Evolutionary conservation across 805 yeast species (phyloP), one percentile per base, ranked within the genome.

Genomic region (Wilhelminamyces savonicus): DNA sequence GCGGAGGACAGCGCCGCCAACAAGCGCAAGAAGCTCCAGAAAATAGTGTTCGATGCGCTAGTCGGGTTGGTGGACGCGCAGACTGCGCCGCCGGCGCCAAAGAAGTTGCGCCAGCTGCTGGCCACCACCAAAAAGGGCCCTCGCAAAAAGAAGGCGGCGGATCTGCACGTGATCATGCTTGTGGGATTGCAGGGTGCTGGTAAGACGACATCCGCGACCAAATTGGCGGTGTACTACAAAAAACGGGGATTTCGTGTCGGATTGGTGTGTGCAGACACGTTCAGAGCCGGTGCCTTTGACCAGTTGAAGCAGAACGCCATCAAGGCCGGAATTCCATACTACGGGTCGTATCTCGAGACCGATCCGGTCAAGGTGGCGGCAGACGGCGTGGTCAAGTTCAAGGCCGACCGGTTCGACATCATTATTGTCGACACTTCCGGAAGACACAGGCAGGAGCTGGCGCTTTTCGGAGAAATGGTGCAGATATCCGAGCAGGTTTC

Each of bases 111-210:
- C 38, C 40, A 46, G 29, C 53, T 46, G 37, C 40, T 28, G 9
- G 44, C 37, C 32, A 40, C 46, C 11, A 37, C 48, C 4, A 43
- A 38, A 29, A 36, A 36, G 13, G 38, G 27, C 13, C 6, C 6
- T 6, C 6, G 8, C 19, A 7, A 7, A 8, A 38, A 36, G 26
- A 25, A 27, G 5, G 32, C 35, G 3, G 29, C 32, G 5, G 45
- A 47, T 13, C 47, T 61, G 20, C 66, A 82, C 50, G 83, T 90
- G 19, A 82, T 92, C 41, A 92, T 92, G 98, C 83, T 92, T 70
- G 98, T 92, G 35, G 98, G 98, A 52, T 67, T 92, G 36, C 98
- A 92, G 58, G 98, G 98, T 65, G 92, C 97, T 9, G 98, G 98
- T 71, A 92, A 92, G 56, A 92, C 98, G 19, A 92, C 98, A 0